Percentiles rank a stretch among this genome's conserved stretches.
phyloP scores from a whole-genome alignment of 208 protist genomes.

The Spironucleus salmonicida region DNA sequence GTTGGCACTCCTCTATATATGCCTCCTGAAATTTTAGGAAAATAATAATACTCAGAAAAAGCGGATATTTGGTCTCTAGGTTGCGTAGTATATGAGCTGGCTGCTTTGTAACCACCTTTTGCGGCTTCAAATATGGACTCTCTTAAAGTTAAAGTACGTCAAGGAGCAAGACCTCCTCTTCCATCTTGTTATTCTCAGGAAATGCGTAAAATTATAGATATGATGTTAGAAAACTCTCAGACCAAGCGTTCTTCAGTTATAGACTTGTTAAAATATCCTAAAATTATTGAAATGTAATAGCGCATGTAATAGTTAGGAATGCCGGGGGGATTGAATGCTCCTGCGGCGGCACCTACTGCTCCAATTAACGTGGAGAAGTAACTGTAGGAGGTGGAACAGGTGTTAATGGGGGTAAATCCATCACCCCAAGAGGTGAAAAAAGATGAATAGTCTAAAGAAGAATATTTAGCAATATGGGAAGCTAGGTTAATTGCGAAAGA shows the following conservation, averaged over 20 bases:
- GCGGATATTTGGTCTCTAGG: slow-evolving; percentile 52
- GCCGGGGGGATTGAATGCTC: no score
- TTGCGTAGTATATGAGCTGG: slow-evolving; percentile 50
- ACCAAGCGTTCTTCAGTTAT: neutral
- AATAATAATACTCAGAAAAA: slow-evolving; percentile 43
- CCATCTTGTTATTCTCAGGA: neutral
- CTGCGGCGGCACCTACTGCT: no score
- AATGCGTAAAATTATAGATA: neutral
- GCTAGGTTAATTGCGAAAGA: no score
- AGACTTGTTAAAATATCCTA: neutral
- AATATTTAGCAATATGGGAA: no score
- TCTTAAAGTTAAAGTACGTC: slow-evolving; percentile 4
- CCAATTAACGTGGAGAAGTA: no score
- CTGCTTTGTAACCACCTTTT: slow-evolving; percentile 44
- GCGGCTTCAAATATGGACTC: slow-evolving; percentile 30
- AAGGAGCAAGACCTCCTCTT: neutral
- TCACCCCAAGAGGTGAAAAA: no score
- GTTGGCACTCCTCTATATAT: slow-evolving; percentile 53
- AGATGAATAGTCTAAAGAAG: no score
- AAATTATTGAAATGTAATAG: slow-evolving; percentile 5
- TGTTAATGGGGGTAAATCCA: no score
- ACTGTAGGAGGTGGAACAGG: no score
- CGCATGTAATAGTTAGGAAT: neutral
- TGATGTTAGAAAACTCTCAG: neutral
- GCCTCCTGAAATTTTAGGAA: slow-evolving; percentile 42